Base-by-base conservation (phyloP, 2,329 filamentous ascomycete species). In the Fusarium avenaceum region DNA sequence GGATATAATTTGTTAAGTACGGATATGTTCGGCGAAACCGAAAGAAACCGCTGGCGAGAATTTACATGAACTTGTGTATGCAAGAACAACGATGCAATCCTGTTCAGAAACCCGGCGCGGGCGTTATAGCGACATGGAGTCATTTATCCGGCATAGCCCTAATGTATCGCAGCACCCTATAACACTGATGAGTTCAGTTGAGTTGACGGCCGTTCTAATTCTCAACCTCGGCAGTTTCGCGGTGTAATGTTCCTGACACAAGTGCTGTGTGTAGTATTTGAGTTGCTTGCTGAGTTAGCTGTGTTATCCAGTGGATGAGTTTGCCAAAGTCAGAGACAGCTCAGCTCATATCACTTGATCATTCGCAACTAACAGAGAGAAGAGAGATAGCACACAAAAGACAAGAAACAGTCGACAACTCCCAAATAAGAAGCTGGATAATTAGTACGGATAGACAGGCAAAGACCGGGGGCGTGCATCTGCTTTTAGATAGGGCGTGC, bases 161-260 rank as follows among this genome's bases (percentile, higher is more conserved):
- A 50, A 26, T 57, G 45, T 44, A 19, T 17, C 33, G 19, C 46
- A 24, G 33, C 38, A 54, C 40, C 42, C n/a, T 51, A 30, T 30
- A 46, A 51, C 30, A 43, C 50, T 10, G 20, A 30, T 22, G 28
- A 28, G 26, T 33, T 44, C 39, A 35, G 19, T 30, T 38, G 22
- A 57, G 53, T 49, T 20, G 44, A 42, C 38, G 20, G 59, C 32
- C 49, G 48, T 57, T 56, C 45, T 45, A 53, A 40, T 53, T 60
- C 46, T 53, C 61, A 48, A 50, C 53, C 48, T 68, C 70, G 70
- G 68, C 58, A 73, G 56, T 72, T 72, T 57, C 49, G 51, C 49
- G 59, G 51, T 58, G 58, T 32, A 51, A 55, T 54, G 30, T 54
- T 45, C 15, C 49, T 48, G 17, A 57, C 38, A 53, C 32, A 43